phyloP scores from a whole-genome alignment of 495 filamentous ascomycete species.

The Collariella sp. region DNA sequence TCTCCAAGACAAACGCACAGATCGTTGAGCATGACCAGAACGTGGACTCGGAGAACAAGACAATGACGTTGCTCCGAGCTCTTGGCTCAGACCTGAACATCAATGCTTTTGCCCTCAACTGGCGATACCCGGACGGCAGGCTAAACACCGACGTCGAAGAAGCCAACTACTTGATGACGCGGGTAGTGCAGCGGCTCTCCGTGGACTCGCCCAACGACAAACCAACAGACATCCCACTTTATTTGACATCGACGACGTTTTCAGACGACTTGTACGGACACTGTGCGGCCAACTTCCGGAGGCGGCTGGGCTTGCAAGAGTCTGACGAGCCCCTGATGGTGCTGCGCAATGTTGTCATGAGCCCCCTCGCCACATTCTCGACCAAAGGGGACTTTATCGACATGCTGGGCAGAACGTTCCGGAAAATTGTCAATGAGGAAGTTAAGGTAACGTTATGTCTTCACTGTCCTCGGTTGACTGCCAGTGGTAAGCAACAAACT shows the following conservation, averaged over 20 bases:
- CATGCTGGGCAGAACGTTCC: slow-evolving; percentile 4
- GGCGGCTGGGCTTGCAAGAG: slow-evolving; percentile 6
- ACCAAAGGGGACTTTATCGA: slow-evolving; percentile 10
- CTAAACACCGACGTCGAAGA: slow-evolving; percentile 40
- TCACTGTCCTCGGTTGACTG: background rate
- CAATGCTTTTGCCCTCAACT: slow-evolving; percentile 42
- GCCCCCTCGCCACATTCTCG: background rate
- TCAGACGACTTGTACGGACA: slow-evolving; percentile 32
- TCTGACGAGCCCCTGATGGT: slow-evolving; percentile 9
- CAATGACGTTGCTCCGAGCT: slow-evolving; percentile 23
- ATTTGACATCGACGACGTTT: slow-evolving; percentile 40
- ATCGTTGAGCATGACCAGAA: slow-evolving; percentile 1
- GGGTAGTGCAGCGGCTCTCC: slow-evolving; percentile 35
- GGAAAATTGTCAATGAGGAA: slow-evolving; percentile 5
- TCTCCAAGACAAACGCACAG: background rate
- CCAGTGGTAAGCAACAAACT: too few relatives aligned
- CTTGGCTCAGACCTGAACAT: slow-evolving; percentile 42
- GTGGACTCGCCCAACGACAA: slow-evolving; percentile 32
- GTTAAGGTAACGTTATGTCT: background rate
- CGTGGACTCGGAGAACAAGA: slow-evolving; percentile 9
- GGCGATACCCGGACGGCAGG: slow-evolving; percentile 26
- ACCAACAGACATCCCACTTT: slow-evolving; percentile 32
- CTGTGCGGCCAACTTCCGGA: slow-evolving; percentile 19
- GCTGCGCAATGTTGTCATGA: slow-evolving; percentile 16
- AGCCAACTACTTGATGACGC: slow-evolving; percentile 41